Evolutionary conservation across 768 basidiomycete species (phyloP).

Genomic region (Panaeolus cyanescens): DNA sequence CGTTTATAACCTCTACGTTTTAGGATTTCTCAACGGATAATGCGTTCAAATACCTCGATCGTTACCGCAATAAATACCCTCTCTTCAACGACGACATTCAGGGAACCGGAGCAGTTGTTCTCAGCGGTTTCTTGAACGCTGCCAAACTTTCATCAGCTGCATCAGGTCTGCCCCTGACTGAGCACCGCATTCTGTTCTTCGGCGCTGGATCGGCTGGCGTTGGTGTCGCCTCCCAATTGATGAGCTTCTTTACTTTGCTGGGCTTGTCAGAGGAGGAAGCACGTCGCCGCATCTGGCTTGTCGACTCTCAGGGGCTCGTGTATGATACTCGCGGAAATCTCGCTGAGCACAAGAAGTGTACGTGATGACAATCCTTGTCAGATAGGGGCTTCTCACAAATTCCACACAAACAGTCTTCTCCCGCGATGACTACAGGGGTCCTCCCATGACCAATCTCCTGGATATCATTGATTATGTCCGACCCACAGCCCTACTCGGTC

Average conservation of each 20-base stretch:
- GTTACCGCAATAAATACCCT: constrained; percentile 74
- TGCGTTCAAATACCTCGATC: constrained; percentile 83
- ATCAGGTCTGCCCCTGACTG: constrained; percentile 64
- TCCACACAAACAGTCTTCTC: constrained; percentile 62
- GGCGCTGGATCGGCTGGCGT: constrained; percentile 93
- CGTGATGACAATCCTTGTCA: constrained; percentile 16
- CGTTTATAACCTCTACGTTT: background rate
- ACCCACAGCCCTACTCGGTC: constrained; percentile 87
- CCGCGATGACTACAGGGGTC: constrained; percentile 75
- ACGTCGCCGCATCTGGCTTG: constrained; percentile 73
- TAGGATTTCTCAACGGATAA: constrained; percentile 92
- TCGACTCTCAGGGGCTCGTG: constrained; percentile 87
- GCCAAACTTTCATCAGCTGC: constrained; percentile 74
- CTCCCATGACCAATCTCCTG: constrained; percentile 71
- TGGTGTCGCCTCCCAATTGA: constrained; percentile 86
- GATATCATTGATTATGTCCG: constrained; percentile 81
- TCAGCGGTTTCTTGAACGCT: constrained; percentile 89
- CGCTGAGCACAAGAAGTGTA: constrained; percentile 84
- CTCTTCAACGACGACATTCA: constrained; percentile 93
- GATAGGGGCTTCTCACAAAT: background rate
- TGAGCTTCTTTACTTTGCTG: constrained; percentile 85
- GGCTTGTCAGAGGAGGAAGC: constrained; percentile 81
- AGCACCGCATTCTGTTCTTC: constrained; percentile 89
- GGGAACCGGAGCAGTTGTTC: constrained; percentile 88
- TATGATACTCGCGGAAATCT: constrained; percentile 72